Conservation (phyloP, 2,329 filamentous ascomycete genomes). For the Fusarium pseudonygamai region DNA sequence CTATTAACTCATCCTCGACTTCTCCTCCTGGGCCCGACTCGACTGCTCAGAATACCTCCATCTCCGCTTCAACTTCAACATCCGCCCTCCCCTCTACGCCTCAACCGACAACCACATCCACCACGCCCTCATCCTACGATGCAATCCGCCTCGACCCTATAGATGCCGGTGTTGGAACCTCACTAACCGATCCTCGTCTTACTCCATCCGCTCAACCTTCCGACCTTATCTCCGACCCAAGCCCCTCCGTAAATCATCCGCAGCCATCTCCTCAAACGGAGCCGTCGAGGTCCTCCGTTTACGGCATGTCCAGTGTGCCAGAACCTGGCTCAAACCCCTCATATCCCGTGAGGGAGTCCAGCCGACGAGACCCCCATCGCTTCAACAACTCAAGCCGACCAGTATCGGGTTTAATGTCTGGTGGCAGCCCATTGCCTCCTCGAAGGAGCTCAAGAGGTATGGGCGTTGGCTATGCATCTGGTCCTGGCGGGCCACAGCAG, state of each 20-base stretch:
- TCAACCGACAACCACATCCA: constrained; percentile 31
- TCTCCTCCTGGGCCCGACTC: constrained; percentile 37
- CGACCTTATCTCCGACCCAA: constrained; percentile 27
- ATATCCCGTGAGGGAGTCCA: constrained; percentile 72
- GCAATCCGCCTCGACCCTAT: constrained; percentile 39
- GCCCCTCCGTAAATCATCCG: constrained; percentile 11
- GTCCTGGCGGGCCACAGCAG: constrained; percentile 20
- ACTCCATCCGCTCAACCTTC: constrained; percentile 18
- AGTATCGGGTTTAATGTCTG: constrained; percentile 53
- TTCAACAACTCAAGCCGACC: constrained; percentile 71
- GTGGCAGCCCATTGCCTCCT: constrained; percentile 73
- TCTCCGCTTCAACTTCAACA: constrained; percentile 26
- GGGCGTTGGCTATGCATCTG: constrained; percentile 63
- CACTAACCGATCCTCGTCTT: constrained; percentile 38
- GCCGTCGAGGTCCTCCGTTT: constrained; percentile 57
- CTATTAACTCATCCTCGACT: constrained; percentile 41
- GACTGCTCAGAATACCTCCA: constrained; percentile 21
- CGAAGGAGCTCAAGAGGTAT: constrained; percentile 80
- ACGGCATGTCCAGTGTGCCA: constrained; percentile 64
- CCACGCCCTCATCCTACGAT: constrained; percentile 34
- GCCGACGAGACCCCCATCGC: constrained; percentile 67
- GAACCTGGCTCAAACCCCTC: constrained; percentile 67
- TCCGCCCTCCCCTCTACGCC: constrained; percentile 23
- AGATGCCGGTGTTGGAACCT: constrained; percentile 34
- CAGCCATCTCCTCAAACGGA: constrained; percentile 35